Evolutionary conservation across 257 asterid species (phyloP).

Genomic region (Verbena officinalis): DNA sequence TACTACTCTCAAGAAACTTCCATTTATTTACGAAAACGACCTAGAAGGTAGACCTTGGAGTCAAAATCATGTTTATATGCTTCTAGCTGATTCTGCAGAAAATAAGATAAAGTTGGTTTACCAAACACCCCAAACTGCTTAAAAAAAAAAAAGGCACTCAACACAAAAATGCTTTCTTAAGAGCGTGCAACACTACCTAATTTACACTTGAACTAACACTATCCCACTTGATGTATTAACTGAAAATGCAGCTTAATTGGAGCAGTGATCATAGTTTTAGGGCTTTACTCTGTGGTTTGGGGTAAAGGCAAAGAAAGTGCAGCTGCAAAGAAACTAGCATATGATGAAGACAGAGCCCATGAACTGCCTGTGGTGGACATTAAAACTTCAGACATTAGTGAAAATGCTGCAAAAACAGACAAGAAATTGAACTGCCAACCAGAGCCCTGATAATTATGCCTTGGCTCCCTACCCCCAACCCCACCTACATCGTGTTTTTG

Average conservation of each 20-base stretch:
- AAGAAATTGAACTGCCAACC: slow-evolving; percentile 9
- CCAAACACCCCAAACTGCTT: no score
- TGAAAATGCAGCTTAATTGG: slow-evolving; percentile 61
- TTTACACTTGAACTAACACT: neutral
- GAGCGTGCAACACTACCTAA: no score
- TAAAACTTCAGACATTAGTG: slow-evolving; percentile 1
- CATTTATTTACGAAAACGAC: no score
- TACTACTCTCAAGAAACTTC: no score
- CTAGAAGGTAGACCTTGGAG: no score
- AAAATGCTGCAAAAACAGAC: slow-evolving; percentile 18
- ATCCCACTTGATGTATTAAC: neutral
- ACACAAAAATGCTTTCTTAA: no score
- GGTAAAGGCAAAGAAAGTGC: slow-evolving; percentile 73
- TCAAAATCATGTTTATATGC: no score
- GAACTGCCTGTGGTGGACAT: slow-evolving; percentile 48
- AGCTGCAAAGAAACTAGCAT: slow-evolving; percentile 17
- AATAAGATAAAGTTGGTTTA: no score
- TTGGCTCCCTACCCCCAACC: neutral
- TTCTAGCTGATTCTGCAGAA: no score
- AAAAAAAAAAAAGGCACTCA: no score
- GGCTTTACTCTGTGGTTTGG: slow-evolving; percentile 82
- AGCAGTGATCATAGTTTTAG: slow-evolving; percentile 67
- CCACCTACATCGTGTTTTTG: neutral
- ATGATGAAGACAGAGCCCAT: slow-evolving; percentile 29
- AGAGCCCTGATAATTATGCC: slow-evolving; percentile 22